Evolutionary conservation across 768 basidiomycete species (phyloP), one percentile per base, ranked within the genome.

Genomic region (Mycena vulgaris): DNA sequence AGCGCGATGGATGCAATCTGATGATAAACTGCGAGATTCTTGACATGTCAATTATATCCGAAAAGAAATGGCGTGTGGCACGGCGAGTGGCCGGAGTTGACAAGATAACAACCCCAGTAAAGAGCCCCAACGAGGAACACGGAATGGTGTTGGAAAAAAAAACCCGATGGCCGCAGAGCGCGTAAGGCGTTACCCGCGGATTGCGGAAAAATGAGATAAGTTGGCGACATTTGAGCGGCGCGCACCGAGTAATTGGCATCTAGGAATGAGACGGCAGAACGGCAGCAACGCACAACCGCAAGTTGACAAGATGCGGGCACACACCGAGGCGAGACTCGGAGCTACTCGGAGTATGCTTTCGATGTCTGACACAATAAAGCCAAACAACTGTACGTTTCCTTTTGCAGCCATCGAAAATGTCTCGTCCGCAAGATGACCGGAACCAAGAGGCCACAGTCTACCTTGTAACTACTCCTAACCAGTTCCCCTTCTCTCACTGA

Each of bases 391-490:
- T 35, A 2, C 21, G 27, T 39, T 37, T 47, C 39, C 52, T 60
- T 37, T 63, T 70, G 31, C 55, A 37, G 21, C 45, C 64, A 33
- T 49, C 67, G 57, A 76, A 66, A 68, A 90, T 90, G 89, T 89
- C 89, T 65, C 87, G 93, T 68, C 91, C 92, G 61, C 93, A 94
- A 79, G 94, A 95, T 80, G 95, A 96, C 82, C 88, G 94, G 75
- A 96, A 96, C 77, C 95, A 95, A 78, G 95, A 96, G 78, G 95
- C 95, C 4, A 96, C 95, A 0, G 94, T 95, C 3, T 96, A 96
- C 77, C 83, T 96, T 71, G 95, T 93, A 66, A 60, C 83, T 37
- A 23, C 68, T n/a, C 10, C 56, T 8, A 64, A 17, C 31, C 4
- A 14, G 4, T 51, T 63, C 1, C 19, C 56, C n/a, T 16, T 55